phyloP scores from a whole-genome alignment of 768 basidiomycete genomes.

The Strobilomyces echinocephalus region DNA sequence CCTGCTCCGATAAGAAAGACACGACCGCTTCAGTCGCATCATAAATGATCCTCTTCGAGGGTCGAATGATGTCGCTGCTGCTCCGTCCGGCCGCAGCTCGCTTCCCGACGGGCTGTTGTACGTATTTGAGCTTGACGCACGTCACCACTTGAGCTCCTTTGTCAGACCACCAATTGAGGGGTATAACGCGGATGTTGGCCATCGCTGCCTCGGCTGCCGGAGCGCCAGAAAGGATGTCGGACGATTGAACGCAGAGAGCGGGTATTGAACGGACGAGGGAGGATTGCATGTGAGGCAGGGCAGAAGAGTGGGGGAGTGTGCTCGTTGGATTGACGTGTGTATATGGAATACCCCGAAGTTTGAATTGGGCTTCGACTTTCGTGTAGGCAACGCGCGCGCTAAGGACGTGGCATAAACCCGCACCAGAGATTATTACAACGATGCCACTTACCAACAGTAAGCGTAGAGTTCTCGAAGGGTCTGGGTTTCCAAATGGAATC shows the following conservation, averaged over 20 bases:
- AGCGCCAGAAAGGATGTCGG: constrained; percentile 74
- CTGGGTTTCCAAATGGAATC: constrained; percentile 68
- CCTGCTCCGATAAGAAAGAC: constrained; percentile 81
- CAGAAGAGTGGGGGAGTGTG: constrained; percentile 37
- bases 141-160: constrained; percentile 79
- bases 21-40: constrained; percentile 86
- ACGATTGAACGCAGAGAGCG: constrained; percentile 75
- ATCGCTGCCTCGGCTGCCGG: constrained; percentile 89
- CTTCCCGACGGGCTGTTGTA: constrained; percentile 80
- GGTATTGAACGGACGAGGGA: constrained; percentile 76
- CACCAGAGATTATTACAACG: neutral
- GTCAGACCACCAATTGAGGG: constrained; percentile 88
- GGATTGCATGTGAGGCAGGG: constrained; percentile 59
- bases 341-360: constrained; percentile 70
- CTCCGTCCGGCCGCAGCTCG: constrained; percentile 49
- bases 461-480: constrained; percentile 78
- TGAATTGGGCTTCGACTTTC: constrained; percentile 84
- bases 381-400: constrained; percentile 90
- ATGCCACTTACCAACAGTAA: constrained; percentile 71
- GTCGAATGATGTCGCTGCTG: constrained; percentile 59
- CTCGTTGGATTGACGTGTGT: constrained; percentile 65
- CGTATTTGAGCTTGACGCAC: constrained; percentile 86
- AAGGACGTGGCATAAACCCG: neutral
- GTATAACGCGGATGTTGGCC: constrained; percentile 86
- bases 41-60: constrained; percentile 84